Evolutionary conservation across 2,329 filamentous ascomycete genomes (phyloP).

Genomic region (Exophiala bonariae): DNA sequence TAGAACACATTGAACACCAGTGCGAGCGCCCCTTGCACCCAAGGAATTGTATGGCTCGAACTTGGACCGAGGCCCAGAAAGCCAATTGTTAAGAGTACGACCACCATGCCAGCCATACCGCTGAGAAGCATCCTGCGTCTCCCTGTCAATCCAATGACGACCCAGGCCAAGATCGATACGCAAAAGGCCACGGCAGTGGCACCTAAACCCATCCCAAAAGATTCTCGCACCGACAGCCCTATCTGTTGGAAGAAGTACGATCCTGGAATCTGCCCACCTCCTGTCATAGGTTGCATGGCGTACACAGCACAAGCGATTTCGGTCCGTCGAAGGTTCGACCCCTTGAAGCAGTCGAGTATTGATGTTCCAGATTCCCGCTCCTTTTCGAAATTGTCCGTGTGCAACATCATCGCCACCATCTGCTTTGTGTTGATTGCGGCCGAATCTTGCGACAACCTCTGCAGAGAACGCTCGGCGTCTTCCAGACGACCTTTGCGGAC

Average conservation of each 20-base stretch:
- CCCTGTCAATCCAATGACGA: too few relatives aligned
- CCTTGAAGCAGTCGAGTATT: slow-evolving; percentile 34
- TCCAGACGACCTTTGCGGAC: slow-evolving; percentile 44
- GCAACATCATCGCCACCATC: slow-evolving; percentile 37
- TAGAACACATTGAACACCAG: slow-evolving; percentile 55
- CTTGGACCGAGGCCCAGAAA: slow-evolving; percentile 23
- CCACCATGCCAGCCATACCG: slow-evolving; percentile 59
- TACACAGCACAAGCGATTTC: slow-evolving; percentile 41
- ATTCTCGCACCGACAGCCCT: slow-evolving; percentile 43
- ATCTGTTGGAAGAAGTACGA: slow-evolving; percentile 29
- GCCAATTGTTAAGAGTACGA: slow-evolving; percentile 30
- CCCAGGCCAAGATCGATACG: background rate
- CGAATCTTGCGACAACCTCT: background rate
- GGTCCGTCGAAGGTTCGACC: slow-evolving; percentile 37
- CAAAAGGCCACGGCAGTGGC: slow-evolving; percentile 28
- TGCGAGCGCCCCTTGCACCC: slow-evolving; percentile 43
- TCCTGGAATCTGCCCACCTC: too few relatives aligned
- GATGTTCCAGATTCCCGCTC: slow-evolving; percentile 26
- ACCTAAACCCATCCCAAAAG: too few relatives aligned
- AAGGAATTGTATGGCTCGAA: too few relatives aligned
- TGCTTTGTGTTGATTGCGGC: slow-evolving; percentile 24
- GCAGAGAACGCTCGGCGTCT: slow-evolving; percentile 44
- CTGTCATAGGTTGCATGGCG: slow-evolving; percentile 34
- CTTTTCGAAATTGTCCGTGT: slow-evolving; percentile 34
- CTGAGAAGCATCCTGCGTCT: background rate